Percentiles rank a stretch among this genome's conserved stretches.
Conservation (phyloP, 108 stramenopile species). For the Skeletonema menzelii region DNA sequence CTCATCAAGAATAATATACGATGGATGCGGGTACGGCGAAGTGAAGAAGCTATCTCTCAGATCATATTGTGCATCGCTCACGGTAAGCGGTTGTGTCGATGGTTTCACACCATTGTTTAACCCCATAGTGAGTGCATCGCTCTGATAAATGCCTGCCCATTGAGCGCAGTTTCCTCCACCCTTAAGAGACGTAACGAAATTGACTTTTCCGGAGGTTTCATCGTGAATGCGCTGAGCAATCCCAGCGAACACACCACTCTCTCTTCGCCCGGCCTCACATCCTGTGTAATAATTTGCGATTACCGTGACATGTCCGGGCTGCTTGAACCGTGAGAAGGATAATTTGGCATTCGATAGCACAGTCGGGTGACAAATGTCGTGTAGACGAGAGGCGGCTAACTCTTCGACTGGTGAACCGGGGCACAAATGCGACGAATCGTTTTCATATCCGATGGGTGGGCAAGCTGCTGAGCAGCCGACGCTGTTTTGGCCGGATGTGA, state of each 20-base stretch:
- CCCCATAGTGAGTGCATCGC: constrained; percentile 37
- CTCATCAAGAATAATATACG: constrained; percentile 39
- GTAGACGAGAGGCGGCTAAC: background rate
- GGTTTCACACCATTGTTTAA: constrained; percentile 23
- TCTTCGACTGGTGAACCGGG: constrained; percentile 5
- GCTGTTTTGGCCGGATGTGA: constrained; percentile 2
- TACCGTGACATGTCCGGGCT: constrained; percentile 31
- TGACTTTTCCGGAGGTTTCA: constrained; percentile 15
- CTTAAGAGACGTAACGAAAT: constrained; percentile 44
- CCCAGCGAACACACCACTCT: constrained; percentile 50
- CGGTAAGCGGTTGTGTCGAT: constrained; percentile 39
- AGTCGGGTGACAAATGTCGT: constrained; percentile 19
- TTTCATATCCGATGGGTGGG: constrained; percentile 28
- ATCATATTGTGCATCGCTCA: constrained; percentile 24
- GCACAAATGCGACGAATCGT: constrained; percentile 25
- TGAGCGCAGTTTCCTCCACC: constrained; percentile 45
- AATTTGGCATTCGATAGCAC: background rate
- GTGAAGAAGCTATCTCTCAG: constrained; percentile 52
- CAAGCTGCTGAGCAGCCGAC: constrained; percentile 25
- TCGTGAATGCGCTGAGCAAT: constrained; percentile 45
- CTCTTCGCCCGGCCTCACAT: constrained; percentile 55
- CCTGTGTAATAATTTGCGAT: constrained; percentile 54
- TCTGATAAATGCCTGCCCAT: constrained; percentile 50
- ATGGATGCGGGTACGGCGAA: constrained; percentile 49
- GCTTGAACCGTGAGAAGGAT: background rate